A percentile compares a stretch with the other conserved stretches of the same genome.
Conservation (phyloP, 1,284 basidiomycete species). For the Ceratobasidium sp. region DNA sequence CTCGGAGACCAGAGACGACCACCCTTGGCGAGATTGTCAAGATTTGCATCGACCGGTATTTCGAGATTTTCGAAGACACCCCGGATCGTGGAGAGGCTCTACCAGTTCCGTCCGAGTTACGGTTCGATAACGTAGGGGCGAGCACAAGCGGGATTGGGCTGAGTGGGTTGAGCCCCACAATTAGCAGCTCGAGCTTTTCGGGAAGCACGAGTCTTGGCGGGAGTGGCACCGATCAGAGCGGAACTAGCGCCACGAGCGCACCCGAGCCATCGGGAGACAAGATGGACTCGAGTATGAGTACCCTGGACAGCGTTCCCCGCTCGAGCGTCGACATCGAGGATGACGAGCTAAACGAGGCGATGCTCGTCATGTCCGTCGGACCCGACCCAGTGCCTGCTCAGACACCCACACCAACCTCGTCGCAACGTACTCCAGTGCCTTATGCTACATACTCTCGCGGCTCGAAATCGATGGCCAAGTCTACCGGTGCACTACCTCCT, state of each 20-base stretch:
- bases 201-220: conserved; percentile 9
- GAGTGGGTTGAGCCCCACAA: conserved; percentile 28
- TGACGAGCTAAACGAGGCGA: conserved; percentile 77
- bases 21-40: conserved; percentile 80
- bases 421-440: conserved; percentile 6
- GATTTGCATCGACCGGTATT: conserved; percentile 84
- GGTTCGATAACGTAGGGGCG: conserved; percentile 28
- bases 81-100: conserved; percentile 74
- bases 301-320: conserved; percentile 50
- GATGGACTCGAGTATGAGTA: conserved; percentile 55
- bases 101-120: conserved; percentile 50
- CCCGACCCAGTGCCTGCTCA: conserved; percentile 52
- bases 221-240: background rate
- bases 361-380: conserved; percentile 80
- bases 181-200: conserved; percentile 31
- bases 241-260: conserved; percentile 3
- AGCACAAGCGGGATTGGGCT: conserved; percentile 15
- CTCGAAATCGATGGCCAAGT: conserved; percentile 33
- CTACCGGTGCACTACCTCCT: conserved; percentile 48
- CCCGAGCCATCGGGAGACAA: conserved; percentile 15
- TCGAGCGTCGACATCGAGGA: conserved; percentile 65
- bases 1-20: conserved; percentile 62
- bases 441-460: conserved; percentile 23
- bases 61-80: conserved; percentile 85
- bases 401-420: conserved; percentile 43